Evolutionary conservation across 345 rosid genomes (phyloP).

Genomic region (Eutrema heterophyllum): DNA sequence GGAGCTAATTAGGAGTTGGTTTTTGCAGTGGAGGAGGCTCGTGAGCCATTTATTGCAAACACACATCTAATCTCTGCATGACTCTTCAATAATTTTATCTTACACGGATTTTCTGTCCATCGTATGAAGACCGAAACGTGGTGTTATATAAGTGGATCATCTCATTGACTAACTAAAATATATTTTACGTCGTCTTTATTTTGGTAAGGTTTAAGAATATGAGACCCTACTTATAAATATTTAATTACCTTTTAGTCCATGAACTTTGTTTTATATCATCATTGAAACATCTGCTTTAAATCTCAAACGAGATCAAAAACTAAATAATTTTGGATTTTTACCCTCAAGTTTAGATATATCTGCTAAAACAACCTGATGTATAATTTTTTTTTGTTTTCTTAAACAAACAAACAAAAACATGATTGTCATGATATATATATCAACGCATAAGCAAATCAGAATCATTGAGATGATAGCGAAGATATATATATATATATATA

Average conservation of each 20-base stretch:
- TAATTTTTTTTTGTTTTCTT: too few species aligned
- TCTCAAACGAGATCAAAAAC: not conserved
- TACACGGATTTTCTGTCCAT: not conserved
- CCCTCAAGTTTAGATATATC: not conserved
- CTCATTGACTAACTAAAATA: not conserved
- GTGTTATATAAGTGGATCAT: not conserved
- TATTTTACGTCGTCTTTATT: not conserved
- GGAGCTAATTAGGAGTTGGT: not conserved
- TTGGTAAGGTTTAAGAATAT: not conserved
- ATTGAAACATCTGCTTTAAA: not conserved
- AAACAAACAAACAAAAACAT: too few species aligned
- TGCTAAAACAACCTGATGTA: not conserved
- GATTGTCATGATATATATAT: not conserved
- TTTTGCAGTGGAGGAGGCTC: conserved; percentile 16
- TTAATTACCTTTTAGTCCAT: not conserved
- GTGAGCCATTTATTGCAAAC: conserved; percentile 6
- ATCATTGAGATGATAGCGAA: not conserved
- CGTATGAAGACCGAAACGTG: not conserved
- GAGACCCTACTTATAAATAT: not conserved
- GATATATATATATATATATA: not conserved
- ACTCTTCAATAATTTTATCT: not conserved
- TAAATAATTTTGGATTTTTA: too few species aligned
- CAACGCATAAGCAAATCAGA: not conserved
- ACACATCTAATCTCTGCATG: not conserved
- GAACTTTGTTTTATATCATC: not conserved